Conservation (phyloP, 805 yeast genomes). For the Tetrapisispora pingtungensis region DNA sequence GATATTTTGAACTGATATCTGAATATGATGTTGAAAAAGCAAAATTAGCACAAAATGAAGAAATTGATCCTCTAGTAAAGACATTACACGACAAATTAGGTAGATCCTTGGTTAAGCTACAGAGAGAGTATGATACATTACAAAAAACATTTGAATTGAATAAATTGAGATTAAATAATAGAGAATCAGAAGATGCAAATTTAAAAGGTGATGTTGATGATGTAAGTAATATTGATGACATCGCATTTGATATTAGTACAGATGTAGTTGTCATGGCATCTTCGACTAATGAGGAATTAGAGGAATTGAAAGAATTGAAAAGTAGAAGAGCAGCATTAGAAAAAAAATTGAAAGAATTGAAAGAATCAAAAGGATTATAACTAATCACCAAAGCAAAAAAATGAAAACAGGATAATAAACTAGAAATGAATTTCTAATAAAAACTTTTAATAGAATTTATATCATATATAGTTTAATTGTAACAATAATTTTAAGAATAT, state of each 20-base stretch:
- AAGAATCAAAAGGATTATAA: background rate
- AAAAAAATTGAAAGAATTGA: constrained; percentile 6
- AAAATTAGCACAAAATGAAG: constrained; percentile 24
- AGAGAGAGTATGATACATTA: constrained; percentile 22
- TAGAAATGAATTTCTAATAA: too few species aligned
- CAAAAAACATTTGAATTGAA: constrained; percentile 25
- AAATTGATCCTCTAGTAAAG: constrained; percentile 24
- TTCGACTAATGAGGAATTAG: constrained; percentile 25
- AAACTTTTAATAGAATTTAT: too few species aligned
- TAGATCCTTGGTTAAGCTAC: constrained; percentile 18
- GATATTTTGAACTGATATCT: constrained; percentile 24
- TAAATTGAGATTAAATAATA: constrained; percentile 14
- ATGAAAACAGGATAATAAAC: too few species aligned
- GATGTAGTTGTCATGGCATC: constrained; percentile 26
- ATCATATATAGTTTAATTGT: too few species aligned
- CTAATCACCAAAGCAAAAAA: too few species aligned
- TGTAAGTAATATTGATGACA: constrained; percentile 1
- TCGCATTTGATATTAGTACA: constrained; percentile 12
- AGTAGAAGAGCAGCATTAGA: constrained; percentile 15
- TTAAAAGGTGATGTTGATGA: constrained; percentile 4
- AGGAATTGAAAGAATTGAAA: constrained; percentile 19
- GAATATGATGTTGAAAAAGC: constrained; percentile 29
- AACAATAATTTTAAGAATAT: too few species aligned
- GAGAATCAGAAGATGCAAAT: constrained; percentile 6
- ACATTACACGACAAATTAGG: constrained; percentile 20